Evolutionary conservation across 441 rosid species (phyloP).

Genomic region (Dalechampia spathulata): DNA sequence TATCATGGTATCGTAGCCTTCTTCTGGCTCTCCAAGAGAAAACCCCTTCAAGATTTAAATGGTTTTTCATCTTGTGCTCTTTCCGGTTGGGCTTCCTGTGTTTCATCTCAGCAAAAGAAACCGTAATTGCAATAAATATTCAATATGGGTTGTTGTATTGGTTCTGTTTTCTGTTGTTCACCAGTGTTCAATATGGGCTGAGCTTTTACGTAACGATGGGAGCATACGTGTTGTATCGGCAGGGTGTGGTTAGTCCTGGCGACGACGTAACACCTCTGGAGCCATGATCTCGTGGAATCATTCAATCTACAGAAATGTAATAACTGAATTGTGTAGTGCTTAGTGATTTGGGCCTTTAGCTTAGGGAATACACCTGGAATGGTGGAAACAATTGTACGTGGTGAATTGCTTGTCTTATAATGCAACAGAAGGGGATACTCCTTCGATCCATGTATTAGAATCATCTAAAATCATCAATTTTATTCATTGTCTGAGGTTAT

Average conservation of each 20-base stretch:
- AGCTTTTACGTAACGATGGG: not conserved
- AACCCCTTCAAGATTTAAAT: not conserved
- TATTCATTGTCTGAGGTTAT: too few species aligned
- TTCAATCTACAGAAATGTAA: not conserved
- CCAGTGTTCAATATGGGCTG: not conserved
- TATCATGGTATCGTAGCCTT: slow-evolving; percentile 3
- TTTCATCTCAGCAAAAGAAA: not conserved
- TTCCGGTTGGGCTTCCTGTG: not conserved
- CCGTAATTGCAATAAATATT: too few species aligned
- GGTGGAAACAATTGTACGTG: too few species aligned
- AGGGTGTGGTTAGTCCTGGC: not conserved
- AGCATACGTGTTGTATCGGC: not conserved
- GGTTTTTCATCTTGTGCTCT: not conserved
- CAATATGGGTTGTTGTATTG: slow-evolving; percentile 5
- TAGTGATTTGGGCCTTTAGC: too few species aligned
- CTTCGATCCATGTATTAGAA: too few species aligned
- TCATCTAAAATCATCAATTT: too few species aligned
- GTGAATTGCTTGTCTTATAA: too few species aligned
- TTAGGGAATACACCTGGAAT: too few species aligned
- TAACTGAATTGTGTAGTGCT: too few species aligned
- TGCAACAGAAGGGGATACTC: too few species aligned
- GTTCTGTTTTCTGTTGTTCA: not conserved
- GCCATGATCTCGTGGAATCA: not conserved
- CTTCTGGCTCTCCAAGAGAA: not conserved
- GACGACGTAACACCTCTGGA: not conserved